phyloP scores from a whole-genome alignment of 2,329 filamentous ascomycete species.

The Xylaria arbuscula region DNA sequence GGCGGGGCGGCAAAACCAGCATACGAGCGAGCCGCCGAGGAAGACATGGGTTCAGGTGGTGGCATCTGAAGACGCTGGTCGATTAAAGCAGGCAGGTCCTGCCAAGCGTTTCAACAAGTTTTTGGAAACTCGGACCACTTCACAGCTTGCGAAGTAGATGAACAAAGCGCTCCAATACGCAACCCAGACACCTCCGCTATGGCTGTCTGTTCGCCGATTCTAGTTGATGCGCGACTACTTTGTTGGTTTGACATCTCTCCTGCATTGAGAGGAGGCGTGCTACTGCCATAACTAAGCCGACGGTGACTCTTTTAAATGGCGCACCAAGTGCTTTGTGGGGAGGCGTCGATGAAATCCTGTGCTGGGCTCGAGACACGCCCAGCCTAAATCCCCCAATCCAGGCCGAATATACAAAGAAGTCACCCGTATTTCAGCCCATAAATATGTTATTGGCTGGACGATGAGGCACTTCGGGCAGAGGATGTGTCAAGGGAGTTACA shows the following conservation, averaged over 20 bases:
- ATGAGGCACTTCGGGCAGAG: not conserved
- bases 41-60: constrained; percentile 32
- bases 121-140: constrained; percentile 25
- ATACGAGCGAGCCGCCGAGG: constrained; percentile 3
- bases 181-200: not conserved
- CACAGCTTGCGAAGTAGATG: constrained; percentile 11
- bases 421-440: not conserved
- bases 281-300: not conserved
- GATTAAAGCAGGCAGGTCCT: constrained; percentile 10
- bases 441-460: not conserved
- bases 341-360: not conserved
- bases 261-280: not conserved
- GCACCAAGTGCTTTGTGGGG: not conserved
- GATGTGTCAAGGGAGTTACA: not conserved
- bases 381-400: not conserved
- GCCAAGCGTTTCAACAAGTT: constrained; percentile 24
- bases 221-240: not conserved
- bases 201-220: not conserved
- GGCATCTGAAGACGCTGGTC: constrained; percentile 20
- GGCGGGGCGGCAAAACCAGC: not conserved
- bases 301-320: not conserved
- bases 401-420: not conserved
- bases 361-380: not conserved
- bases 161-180: not conserved
- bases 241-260: not conserved